Evolutionary conservation across 2,329 filamentous ascomycete genomes (phyloP), one percentile per base, ranked within the genome.

Genomic region (Phyllosticta citribraziliensis): DNA sequence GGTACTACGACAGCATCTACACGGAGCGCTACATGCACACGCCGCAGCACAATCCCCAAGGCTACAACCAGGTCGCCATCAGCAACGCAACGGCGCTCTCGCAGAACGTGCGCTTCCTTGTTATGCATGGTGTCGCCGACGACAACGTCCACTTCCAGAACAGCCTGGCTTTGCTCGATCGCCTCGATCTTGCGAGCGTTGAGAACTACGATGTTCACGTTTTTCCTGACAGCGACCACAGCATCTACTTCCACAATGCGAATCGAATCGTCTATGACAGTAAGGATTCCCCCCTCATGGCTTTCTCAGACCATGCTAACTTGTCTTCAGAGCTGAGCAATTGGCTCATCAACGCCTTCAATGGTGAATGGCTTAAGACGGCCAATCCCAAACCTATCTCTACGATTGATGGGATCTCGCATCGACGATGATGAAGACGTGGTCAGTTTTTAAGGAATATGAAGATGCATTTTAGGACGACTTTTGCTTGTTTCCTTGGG

Each of bases 141-240:
- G 94, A 99, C 75, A 99, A 99, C 69, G 94, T 99, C 12, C 95
- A 99, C 73, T 86, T 96, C 74, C 95, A 99, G 74, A 97, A 96
- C 74, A 91, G 92, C 0, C 82, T 97, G 62, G 89, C 86, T 1
- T 76, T 99, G 64, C 79, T 99, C 55, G 95, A 99, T 73, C 87
- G 87, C 67, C 80, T 99, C 53, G 90, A 99, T 75, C 69, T 96
- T 58, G 86, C 80, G 0, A 84, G 85, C 12, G 84, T 97, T 3
- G 86, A 93, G 73, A 99, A 99, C 70, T 99, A 97, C 69, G 94
- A 99, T 70, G 85, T 99, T 12, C 93, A 97, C 73, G 85, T 97
- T 61, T 99, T 96, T 75, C 94, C 94, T 0, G 94, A 99, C 73
- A 95, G 89, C 59, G 91, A 99, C 75, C 94, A 99, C 74, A 84